Evolutionary conservation across 2,329 filamentous ascomycete species (phyloP).

Genomic region (Xylariales sp.): DNA sequence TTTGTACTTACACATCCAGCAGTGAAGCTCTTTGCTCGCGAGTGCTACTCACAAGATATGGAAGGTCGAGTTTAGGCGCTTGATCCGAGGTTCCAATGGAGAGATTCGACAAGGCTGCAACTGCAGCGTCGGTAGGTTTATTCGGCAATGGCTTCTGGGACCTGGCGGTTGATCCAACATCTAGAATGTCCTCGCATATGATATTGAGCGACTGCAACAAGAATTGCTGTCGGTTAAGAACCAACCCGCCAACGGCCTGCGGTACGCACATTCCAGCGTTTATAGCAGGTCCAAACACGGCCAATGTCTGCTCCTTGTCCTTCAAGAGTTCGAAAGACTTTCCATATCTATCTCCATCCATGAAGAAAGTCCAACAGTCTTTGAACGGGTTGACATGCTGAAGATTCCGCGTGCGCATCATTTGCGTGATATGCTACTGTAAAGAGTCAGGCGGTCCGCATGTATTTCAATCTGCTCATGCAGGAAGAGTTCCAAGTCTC

Average conservation of each 20-base stretch:
- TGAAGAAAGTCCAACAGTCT: constrained; percentile 33
- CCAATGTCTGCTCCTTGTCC: constrained; percentile 17
- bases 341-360: constrained; percentile 31
- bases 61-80: constrained; percentile 24
- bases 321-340: constrained; percentile 23
- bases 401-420: constrained; percentile 30
- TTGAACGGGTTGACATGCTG: constrained; percentile 22
- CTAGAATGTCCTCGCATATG: constrained; percentile 38
- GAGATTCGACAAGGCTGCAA: constrained; percentile 28
- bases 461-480: no score
- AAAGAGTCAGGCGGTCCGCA: no score
- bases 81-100: constrained; percentile 17
- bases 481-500: no score
- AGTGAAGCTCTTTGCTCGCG: constrained; percentile 28
- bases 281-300: constrained; percentile 18
- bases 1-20: no score
- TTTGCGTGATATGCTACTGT: constrained; percentile 25
- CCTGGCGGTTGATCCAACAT: constrained; percentile 29
- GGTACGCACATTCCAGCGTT: constrained; percentile 22
- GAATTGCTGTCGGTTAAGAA: constrained; percentile 34
- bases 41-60: constrained; percentile 25
- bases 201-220: constrained; percentile 35
- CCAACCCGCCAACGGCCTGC: constrained; percentile 26
- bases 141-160: constrained; percentile 20
- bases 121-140: constrained; percentile 23